Evolutionary conservation across 305 asterid genomes (phyloP), one percentile per base, ranked within the genome.

Genomic region (Plantago coronopus): DNA sequence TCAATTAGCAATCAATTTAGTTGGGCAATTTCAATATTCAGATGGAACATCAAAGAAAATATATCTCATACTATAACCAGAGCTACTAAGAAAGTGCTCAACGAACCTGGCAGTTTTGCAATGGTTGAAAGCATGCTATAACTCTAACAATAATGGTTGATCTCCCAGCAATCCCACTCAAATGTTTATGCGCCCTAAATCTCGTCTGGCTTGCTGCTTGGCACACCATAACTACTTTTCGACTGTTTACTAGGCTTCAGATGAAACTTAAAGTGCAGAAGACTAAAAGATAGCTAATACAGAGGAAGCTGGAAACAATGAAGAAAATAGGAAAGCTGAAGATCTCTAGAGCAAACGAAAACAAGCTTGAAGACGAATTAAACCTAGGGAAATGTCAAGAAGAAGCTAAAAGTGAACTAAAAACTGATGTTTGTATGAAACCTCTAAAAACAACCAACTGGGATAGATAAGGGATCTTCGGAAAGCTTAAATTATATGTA

Each of bases 31-130:
- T 66, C 13, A 19, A 21, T 18, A 43, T n/a, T 9, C 17, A 14
- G 46, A 55, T 21, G 11, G 46, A 34, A n/a, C 3, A 25, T 27
- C 37, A 54, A 54, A 63, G 45, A 62, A n/a, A 25, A 29, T 55
- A 29, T 58, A 27, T 27, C 31, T 27, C 5, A 5, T 27, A 27
- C 2, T 27, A 27, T 27, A 27, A 27, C 31, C 31, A 34, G 40
- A 34, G 40, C 9, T 34, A 58, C 20, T 19, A 31, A 65, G 23
- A 3, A 18, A 68, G 27, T 16, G 20, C 20, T 62, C 5, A 61
- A 76, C 84, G 58, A 72, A 86, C 96, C 96, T 86, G 96, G 78
- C 96, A 86, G 72, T 80, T 79, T 65, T 82, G 90, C 67, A 82
- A 63, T 65, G 80, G 90, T 83, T 80, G 95, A 72, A 88, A 86